Evolutionary conservation across 805 yeast species (phyloP).

Genomic region (Lachancea waltii): DNA sequence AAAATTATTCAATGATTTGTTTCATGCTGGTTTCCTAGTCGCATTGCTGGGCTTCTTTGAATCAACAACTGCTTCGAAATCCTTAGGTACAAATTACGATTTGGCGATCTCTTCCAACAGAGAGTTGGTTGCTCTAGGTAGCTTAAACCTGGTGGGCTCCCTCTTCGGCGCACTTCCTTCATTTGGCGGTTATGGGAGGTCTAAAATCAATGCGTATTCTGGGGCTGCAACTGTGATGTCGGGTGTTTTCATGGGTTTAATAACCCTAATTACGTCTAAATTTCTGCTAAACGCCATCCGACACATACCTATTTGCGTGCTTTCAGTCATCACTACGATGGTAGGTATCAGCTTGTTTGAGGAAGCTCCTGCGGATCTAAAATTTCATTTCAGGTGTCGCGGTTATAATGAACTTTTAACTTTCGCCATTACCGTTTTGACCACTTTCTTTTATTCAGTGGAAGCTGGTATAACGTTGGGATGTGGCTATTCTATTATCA

Average conservation of each 20-base stretch:
- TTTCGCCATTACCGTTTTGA: conserved; percentile 53
- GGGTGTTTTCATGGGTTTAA: conserved; percentile 76
- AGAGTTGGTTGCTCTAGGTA: conserved; percentile 85
- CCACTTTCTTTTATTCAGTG: conserved; percentile 67
- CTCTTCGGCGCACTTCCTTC: conserved; percentile 69
- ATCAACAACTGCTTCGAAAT: conserved; percentile 86
- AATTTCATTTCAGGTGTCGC: conserved; percentile 61
- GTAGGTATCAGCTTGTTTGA: conserved; percentile 74
- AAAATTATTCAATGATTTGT: conserved; percentile 45
- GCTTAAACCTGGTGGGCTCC: conserved; percentile 59
- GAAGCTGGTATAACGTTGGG: conserved; percentile 92
- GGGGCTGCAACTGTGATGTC: conserved; percentile 84
- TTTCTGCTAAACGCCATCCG: conserved; percentile 58
- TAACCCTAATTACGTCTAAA: conserved; percentile 59
- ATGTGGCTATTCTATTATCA: conserved; percentile 65
- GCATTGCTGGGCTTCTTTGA: conserved; percentile 90
- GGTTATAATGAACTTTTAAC: conserved; percentile 77
- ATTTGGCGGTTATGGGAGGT: conserved; percentile 94
- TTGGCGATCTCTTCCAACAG: conserved; percentile 69
- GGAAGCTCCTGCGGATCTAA: conserved; percentile 76
- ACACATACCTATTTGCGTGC: conserved; percentile 69
- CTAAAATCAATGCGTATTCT: conserved; percentile 77
- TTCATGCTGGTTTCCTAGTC: conserved; percentile 66
- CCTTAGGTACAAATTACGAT: conserved; percentile 69
- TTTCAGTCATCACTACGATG: conserved; percentile 71